Evolutionary conservation across 2,329 filamentous ascomycete species (phyloP).

Genomic region (Cercospora janseana): DNA sequence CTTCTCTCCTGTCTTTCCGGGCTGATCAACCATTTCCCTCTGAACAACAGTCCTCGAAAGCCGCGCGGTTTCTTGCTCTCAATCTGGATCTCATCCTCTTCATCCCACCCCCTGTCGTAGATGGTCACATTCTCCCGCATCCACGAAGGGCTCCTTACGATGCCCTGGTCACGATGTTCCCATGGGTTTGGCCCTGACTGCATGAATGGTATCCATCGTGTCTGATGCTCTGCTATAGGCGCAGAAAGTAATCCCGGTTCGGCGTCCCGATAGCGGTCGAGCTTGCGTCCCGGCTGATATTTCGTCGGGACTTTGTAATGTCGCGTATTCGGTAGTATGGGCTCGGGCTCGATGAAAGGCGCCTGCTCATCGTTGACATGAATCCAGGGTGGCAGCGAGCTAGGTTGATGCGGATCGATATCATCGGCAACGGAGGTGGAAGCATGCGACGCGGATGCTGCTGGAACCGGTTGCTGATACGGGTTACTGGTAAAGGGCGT

Average conservation of each 20-base stretch:
- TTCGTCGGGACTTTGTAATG: conserved; percentile 33
- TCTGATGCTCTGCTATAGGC: conserved; percentile 37
- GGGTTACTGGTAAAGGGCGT: conserved; percentile 9
- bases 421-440: conserved; percentile 14
- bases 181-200: conserved; percentile 38
- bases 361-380: conserved; percentile 36
- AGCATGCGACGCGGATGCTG: conserved; percentile 8
- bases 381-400: conserved; percentile 40
- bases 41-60: conserved; percentile 38
- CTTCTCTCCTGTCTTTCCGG: conserved; percentile 38
- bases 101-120: conserved; percentile 52
- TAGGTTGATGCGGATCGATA: conserved; percentile 30
- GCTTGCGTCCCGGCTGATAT: conserved; percentile 38
- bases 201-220: conserved; percentile 40
- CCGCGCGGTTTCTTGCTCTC: conserved; percentile 42
- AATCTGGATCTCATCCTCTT: conserved; percentile 48
- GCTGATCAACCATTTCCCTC: conserved; percentile 45
- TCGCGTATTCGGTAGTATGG: conserved; percentile 29
- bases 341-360: conserved; percentile 25
- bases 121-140: conserved; percentile 51
- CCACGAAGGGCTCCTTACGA: conserved; percentile 46
- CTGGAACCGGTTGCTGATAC: neutral
- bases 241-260: conserved; percentile 38
- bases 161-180: conserved; percentile 32
- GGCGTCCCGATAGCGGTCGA: conserved; percentile 37